phyloP scores from a whole-genome alignment of 2,329 filamentous ascomycete species.

The Raffaelea arxii region DNA sequence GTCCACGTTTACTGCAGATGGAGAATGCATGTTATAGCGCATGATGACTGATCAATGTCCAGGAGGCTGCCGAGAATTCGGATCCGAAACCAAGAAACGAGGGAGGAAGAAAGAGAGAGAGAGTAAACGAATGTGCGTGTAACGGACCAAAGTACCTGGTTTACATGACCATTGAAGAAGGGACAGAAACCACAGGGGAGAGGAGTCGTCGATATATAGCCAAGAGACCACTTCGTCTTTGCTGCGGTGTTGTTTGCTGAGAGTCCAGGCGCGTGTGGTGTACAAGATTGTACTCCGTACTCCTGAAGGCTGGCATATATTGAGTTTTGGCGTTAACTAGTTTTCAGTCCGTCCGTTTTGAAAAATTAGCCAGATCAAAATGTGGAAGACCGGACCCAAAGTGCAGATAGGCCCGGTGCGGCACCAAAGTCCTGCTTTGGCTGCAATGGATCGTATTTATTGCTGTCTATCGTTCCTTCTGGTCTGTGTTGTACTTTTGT shows the following conservation, averaged over 20 bases:
- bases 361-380: too few species aligned
- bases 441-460: too few species aligned
- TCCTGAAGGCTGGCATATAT: neutral
- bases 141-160: neutral
- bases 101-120: neutral
- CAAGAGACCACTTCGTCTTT: neutral
- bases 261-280: too few species aligned
- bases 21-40: neutral
- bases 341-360: neutral
- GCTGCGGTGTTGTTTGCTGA: neutral
- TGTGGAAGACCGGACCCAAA: too few species aligned
- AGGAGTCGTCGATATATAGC: neutral
- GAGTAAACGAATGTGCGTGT: neutral
- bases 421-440: too few species aligned
- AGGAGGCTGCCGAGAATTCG: neutral
- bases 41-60: neutral
- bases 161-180: neutral
- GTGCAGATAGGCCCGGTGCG: too few species aligned
- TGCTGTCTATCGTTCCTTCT: too few species aligned
- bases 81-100: neutral
- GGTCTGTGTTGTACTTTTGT: too few species aligned
- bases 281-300: too few species aligned
- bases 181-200: neutral
- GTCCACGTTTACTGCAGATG: neutral
- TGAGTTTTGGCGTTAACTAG: neutral